Base-by-base conservation (phyloP, 163 green algal genomes). In the Scenedesmus sp. region DNA sequence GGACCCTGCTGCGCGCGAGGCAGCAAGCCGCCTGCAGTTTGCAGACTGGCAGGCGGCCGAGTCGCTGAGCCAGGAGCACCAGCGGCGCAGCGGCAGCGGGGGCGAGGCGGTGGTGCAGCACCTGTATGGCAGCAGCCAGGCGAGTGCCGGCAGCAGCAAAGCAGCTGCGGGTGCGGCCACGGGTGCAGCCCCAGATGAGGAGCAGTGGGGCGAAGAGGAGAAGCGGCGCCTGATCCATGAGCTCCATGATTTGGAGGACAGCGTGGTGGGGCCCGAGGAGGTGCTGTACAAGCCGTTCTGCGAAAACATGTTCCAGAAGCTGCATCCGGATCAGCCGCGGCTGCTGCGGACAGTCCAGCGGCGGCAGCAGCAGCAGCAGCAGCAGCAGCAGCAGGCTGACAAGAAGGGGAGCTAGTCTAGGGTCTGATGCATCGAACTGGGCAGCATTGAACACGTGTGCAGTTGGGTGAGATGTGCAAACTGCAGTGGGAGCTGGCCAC, bases 231-330 rank as follows among this genome's bases (percentile, higher is more conserved):
- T 40, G 56, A 40, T 85, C 6, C 88, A 88, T 33, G 44, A 88
- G 88, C 78, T 85, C n/a, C 61, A 79, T 33, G 61, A 92, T n/a
- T 43, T 91, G 18, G 78, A 91, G n/a, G 87, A 91, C n/a, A 79
- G 44, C 56, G 79, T 86, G 6, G 40, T 86, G 37, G 73, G 76
- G 33, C 22, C 51, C 12, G 76, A 87, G 35, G 51, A 87, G 37
- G 44, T 49, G 37, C 26, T 49, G 51, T 86, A 86, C 49, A 87
- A 87, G 78, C 87, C 87, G 9, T 91, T 91, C 24, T 91, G 87
- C 49, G 87, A 91, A 20, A 76, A 53, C 15, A 91, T 91, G 87
- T 91, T 87, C 30, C 59, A 88, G 61, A 35, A 65, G 24, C 70
- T 88, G 59, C 80, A 92, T 20, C 79, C 56, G 18, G 35, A 91